A percentile compares a stretch with the other conserved stretches of the same genome.
phyloP scores from a whole-genome alignment of 257 asterid genomes.

The Nicotiana knightiana region DNA sequence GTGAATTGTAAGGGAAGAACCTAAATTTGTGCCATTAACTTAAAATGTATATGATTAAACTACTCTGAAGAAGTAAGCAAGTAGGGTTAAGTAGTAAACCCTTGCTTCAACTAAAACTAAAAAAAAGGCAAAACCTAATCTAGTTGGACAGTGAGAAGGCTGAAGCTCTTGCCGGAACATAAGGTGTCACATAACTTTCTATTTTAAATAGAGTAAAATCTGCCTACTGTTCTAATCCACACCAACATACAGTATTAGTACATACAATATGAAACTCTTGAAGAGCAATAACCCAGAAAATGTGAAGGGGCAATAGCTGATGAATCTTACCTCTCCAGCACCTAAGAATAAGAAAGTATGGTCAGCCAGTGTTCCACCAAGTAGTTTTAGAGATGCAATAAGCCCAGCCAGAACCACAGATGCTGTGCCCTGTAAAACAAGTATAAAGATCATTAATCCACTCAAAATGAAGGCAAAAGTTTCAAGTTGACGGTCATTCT shows the following conservation, averaged over 20 bases:
- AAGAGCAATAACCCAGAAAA: background rate
- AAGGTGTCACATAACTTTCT: background rate
- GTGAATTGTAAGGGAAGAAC: background rate
- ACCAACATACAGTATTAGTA: background rate
- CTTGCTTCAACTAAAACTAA: background rate
- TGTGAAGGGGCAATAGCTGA: background rate
- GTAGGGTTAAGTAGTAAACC: background rate
- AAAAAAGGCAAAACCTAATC: background rate
- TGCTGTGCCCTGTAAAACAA: conserved; percentile 72
- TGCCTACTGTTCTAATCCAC: background rate
- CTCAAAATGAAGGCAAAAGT: background rate
- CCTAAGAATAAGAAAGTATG: conserved; percentile 91
- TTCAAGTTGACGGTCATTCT: background rate
- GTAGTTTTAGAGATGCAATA: conserved; percentile 53
- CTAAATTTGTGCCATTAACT: background rate
- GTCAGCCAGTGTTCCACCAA: conserved; percentile 72
- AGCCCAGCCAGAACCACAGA: conserved; percentile 88
- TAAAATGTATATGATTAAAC: background rate
- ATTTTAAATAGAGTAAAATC: background rate
- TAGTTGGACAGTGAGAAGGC: background rate
- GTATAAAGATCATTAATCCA: background rate
- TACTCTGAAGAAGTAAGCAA: background rate
- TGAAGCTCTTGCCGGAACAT: background rate
- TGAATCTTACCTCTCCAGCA: conserved; percentile 78
- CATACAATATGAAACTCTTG: background rate